Evolutionary conservation across 768 basidiomycete genomes (phyloP).

Genomic region (Pholiota molesta): DNA sequence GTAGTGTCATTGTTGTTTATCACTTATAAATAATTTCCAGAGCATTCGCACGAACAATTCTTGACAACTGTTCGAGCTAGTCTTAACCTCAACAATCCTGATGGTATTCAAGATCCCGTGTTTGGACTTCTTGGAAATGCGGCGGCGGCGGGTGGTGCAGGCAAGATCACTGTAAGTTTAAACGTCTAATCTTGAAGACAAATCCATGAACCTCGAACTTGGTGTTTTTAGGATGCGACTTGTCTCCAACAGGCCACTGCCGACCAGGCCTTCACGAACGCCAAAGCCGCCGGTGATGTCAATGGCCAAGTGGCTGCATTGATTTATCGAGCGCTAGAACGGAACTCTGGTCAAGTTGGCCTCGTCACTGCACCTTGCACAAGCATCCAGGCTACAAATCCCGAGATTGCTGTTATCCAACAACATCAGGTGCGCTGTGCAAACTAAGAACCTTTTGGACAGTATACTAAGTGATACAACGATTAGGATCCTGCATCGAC

Average conservation of each 20-base stretch:
- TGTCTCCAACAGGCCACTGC: conserved; percentile 70
- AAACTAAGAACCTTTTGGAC: background rate
- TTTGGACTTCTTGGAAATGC: conserved; percentile 68
- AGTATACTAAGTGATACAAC: background rate
- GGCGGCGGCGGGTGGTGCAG: conserved; percentile 57
- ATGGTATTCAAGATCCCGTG: conserved; percentile 59
- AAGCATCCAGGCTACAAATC: conserved; percentile 56
- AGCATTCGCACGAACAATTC: conserved; percentile 68
- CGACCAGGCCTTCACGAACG: conserved; percentile 75
- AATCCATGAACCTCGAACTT: background rate
- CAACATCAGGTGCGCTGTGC: conserved; percentile 52
- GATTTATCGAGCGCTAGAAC: conserved; percentile 66
- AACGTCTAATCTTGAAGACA: background rate
- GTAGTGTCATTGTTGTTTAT: background rate
- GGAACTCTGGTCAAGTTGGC: conserved; percentile 64
- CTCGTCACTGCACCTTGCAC: conserved; percentile 50
- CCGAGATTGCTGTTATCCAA: conserved; percentile 65
- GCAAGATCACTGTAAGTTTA: conserved; percentile 51
- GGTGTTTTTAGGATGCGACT: conserved; percentile 46
- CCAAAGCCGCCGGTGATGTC: conserved; percentile 62
- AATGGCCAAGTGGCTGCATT: conserved; percentile 59
- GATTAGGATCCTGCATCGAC: conserved; percentile 60
- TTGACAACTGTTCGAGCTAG: conserved; percentile 51
- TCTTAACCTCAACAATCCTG: conserved; percentile 60
- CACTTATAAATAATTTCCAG: conserved; percentile 31